Percentiles rank a stretch among this genome's conserved stretches.
phyloP scores from a whole-genome alignment of 2,329 filamentous ascomycete species.

The Cladosporium sp. region DNA sequence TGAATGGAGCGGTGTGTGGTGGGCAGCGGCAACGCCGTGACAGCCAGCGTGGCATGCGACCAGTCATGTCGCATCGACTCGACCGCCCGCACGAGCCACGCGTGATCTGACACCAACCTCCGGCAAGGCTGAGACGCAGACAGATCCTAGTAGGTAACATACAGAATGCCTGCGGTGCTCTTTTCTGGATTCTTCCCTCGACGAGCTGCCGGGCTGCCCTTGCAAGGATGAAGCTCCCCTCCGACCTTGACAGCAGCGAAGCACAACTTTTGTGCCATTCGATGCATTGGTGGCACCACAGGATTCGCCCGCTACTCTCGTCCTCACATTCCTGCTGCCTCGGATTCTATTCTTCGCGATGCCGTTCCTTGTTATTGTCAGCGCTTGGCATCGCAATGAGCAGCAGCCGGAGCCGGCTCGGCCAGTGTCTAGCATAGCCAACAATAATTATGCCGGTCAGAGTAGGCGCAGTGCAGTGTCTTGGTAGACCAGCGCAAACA shows the following conservation, averaged over 20 bases:
- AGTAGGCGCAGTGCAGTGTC: slow-evolving; percentile 1
- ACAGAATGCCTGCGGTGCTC: slow-evolving; percentile 17
- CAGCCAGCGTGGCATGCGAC: not conserved
- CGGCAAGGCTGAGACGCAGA: slow-evolving; percentile 15
- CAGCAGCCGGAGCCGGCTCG: slow-evolving; percentile 8
- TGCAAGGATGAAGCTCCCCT: not conserved
- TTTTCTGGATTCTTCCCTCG: slow-evolving; percentile 12
- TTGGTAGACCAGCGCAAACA: slow-evolving; percentile 12
- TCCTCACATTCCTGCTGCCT: slow-evolving; percentile 6
- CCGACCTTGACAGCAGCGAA: slow-evolving; percentile 2
- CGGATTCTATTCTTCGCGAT: not conserved
- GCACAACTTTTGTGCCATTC: not conserved
- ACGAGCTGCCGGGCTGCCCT: not conserved
- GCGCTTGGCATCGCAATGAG: slow-evolving; percentile 6
- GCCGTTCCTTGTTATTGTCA: not conserved
- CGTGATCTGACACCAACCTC: slow-evolving; percentile 12
- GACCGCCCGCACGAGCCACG: slow-evolving; percentile 5
- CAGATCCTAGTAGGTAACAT: slow-evolving; percentile 3
- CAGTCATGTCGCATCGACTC: slow-evolving; percentile 8
- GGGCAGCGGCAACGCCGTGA: not conserved
- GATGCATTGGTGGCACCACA: not conserved
- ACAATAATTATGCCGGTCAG: not conserved
- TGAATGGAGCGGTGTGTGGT: slow-evolving; percentile 13
- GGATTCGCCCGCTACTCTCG: not conserved
- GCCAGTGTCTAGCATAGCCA: slow-evolving; percentile 2